Evolutionary conservation across 1,284 basidiomycete genomes (phyloP).

Genomic region (Ganoderma meredithae): DNA sequence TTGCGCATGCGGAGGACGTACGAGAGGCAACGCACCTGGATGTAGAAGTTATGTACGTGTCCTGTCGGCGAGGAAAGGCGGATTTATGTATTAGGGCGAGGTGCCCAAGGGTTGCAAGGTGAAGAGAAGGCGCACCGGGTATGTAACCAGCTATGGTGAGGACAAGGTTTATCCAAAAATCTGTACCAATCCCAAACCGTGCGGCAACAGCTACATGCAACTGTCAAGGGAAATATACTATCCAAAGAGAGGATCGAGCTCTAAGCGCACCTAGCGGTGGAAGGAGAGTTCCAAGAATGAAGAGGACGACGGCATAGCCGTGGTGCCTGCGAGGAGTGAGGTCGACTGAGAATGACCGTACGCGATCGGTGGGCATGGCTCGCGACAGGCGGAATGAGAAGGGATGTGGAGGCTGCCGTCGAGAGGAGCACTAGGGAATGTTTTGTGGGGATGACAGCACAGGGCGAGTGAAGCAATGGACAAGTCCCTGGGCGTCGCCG

Average conservation of each 20-base stretch:
- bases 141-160: slow-evolving; percentile 92
- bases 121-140: slow-evolving; percentile 63
- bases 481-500: not conserved
- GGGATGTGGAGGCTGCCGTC: not conserved
- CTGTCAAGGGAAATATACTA: slow-evolving; percentile 14
- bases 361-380: slow-evolving; percentile 33
- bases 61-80: slow-evolving; percentile 50
- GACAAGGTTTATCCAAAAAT: slow-evolving; percentile 93
- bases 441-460: not conserved
- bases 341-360: slow-evolving; percentile 54
- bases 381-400: slow-evolving; percentile 4
- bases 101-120: not conserved
- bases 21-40: slow-evolving; percentile 61
- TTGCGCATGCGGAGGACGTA: not conserved
- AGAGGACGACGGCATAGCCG: slow-evolving; percentile 84
- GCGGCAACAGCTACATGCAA: slow-evolving; percentile 80
- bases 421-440: not conserved
- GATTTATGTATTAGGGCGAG: not conserved
- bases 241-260: not conserved
- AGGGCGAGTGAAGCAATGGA: not conserved
- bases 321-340: slow-evolving; percentile 80
- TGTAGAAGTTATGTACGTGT: slow-evolving; percentile 92
- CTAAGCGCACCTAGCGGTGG: slow-evolving; percentile 83
- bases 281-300: slow-evolving; percentile 84
- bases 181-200: slow-evolving; percentile 91